Percentiles rank a stretch among this genome's conserved stretches.
Evolutionary conservation across 208 protist species (phyloP).

Genomic region (Crithidia bombi): DNA sequence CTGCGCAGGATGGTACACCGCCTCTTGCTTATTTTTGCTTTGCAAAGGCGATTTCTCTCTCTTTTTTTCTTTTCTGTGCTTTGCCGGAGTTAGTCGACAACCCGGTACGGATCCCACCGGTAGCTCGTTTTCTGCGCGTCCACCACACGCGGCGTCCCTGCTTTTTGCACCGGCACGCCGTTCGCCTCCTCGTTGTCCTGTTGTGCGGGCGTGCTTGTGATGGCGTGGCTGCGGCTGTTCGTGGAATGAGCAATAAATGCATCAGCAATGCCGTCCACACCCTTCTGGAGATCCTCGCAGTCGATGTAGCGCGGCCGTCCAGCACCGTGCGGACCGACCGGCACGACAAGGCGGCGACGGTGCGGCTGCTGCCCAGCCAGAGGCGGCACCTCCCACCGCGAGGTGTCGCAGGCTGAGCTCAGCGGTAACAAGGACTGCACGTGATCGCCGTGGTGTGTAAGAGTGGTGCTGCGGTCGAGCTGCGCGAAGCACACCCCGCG

Average conservation of each 20-base stretch:
- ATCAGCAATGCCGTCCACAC: constrained; percentile 6
- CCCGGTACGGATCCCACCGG: constrained; percentile 23
- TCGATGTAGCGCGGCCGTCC: neutral
- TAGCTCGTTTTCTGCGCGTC: constrained; percentile 4
- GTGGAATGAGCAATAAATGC: neutral
- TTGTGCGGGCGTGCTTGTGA: neutral
- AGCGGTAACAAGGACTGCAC: neutral
- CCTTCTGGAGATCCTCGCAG: neutral
- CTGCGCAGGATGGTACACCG: no score
- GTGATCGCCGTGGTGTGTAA: neutral
- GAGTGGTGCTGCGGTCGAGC: neutral
- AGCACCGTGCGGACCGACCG: constrained; percentile 7
- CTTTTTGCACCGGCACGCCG: constrained; percentile 5
- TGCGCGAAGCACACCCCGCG: neutral
- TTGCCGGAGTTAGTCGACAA: neutral
- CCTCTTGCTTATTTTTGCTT: neutral
- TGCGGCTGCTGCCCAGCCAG: constrained; percentile 1
- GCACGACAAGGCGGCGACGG: constrained; percentile 14
- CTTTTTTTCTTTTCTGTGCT: neutral
- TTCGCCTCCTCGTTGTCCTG: neutral
- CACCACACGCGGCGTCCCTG: constrained; percentile 9
- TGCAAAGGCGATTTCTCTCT: neutral
- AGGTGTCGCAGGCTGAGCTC: neutral
- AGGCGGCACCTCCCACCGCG: constrained; percentile 2
- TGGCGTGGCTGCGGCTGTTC: neutral